phyloP scores from a whole-genome alignment of 148 eudicot genomes.

The Vaccinium myrtillus region DNA sequence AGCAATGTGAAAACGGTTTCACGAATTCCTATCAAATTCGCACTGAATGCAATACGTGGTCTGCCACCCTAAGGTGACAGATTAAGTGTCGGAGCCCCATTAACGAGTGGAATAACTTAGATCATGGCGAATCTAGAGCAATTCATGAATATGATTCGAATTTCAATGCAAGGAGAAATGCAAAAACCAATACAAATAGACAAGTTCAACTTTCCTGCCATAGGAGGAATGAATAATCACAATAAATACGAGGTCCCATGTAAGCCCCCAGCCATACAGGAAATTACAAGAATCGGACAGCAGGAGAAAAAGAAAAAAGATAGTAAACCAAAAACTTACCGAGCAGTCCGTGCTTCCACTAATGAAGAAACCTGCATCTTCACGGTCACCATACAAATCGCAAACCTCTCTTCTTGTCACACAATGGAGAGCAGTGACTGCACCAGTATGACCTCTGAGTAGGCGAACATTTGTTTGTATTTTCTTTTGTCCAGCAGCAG shows the following conservation, averaged over 20 bases:
- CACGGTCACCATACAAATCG: constrained; percentile 99
- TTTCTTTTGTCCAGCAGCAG: constrained; percentile 70
- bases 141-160: no score
- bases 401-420: constrained; percentile 98
- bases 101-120: not conserved
- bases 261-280: not conserved
- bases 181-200: not conserved
- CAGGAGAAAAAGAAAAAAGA: not conserved
- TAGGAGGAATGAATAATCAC: not conserved
- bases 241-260: not conserved
- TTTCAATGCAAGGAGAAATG: not conserved
- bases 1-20: not conserved
- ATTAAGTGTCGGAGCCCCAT: not conserved
- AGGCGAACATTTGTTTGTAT: constrained; percentile 75
- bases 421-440: constrained; percentile 90
- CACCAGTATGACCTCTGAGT: constrained; percentile 95
- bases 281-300: not conserved
- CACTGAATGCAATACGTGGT: not conserved
- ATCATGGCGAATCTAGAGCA: not conserved
- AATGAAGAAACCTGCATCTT: constrained; percentile 97
- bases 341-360: constrained; percentile 99
- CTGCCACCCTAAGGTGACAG: not conserved
- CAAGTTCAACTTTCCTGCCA: not conserved
- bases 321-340: constrained; percentile 37
- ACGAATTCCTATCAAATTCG: not conserved